Percentiles rank a stretch among this genome's conserved stretches.
These are phyloP conservation scores for Cryphonectria japonica DNA, from an alignment of 2,329 filamentous ascomycete species.

Conservation along the genomic window DNA sequence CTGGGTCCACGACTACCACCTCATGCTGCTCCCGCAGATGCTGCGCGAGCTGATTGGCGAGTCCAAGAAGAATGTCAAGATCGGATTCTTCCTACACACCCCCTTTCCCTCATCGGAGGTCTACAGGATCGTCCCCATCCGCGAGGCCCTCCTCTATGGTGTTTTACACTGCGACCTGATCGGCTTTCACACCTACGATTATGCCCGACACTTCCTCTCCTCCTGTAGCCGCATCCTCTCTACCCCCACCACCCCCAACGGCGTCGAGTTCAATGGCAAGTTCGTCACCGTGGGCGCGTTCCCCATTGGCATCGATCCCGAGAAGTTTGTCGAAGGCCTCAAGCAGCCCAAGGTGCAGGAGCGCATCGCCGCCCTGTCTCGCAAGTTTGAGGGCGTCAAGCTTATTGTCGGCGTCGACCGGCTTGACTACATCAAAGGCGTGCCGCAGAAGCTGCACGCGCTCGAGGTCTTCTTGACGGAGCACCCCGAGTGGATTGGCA, in stretches of 20 bases:
- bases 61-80: constrained; percentile 88
- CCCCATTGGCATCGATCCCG: constrained; percentile 96
- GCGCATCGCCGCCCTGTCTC: constrained; percentile 80
- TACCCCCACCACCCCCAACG: constrained; percentile 84
- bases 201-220: constrained; percentile 95
- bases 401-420: constrained; percentile 96
- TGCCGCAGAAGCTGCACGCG: constrained; percentile 95
- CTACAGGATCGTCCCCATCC: constrained; percentile 91
- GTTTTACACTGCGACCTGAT: constrained; percentile 93
- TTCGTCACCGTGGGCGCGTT: constrained; percentile 93
- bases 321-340: constrained; percentile 90
- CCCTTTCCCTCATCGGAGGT: constrained; percentile 97
- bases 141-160: constrained; percentile 84
- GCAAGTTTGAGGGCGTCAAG: constrained; percentile 95
- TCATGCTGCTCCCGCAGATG: constrained; percentile 97
- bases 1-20: constrained; percentile 98
- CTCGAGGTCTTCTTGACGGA: constrained; percentile 96
- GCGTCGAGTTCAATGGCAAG: constrained; percentile 86
- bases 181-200: constrained; percentile 98
- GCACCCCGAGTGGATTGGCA: constrained; percentile 97
- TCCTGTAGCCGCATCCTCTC: constrained; percentile 92
- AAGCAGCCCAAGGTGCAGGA: constrained; percentile 85
- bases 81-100: constrained; percentile 97
- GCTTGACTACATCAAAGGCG: constrained; percentile 98
- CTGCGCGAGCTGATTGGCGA: constrained; percentile 84